phyloP scores from a whole-genome alignment of 129 eudicot genomes.

The Flaveria brownii region DNA sequence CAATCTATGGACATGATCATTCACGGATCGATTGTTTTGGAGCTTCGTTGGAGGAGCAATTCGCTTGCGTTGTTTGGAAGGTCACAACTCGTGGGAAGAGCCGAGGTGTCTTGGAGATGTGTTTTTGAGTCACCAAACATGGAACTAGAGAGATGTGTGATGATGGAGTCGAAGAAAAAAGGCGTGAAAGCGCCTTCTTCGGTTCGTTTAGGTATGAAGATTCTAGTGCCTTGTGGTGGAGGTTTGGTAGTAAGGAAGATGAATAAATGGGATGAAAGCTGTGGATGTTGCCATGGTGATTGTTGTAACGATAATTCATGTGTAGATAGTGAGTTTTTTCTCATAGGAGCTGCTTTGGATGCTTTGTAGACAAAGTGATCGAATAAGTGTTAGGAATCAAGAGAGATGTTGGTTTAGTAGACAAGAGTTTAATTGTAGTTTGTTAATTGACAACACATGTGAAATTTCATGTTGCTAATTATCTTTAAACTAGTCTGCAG shows the following conservation, averaged over 20 bases:
- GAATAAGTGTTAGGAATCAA: neutral
- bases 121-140: slow-evolving; percentile 47
- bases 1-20: slow-evolving; percentile 41
- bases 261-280: slow-evolving; percentile 23
- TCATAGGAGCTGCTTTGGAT: slow-evolving; percentile 49
- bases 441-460: neutral
- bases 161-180: slow-evolving; percentile 38
- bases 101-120: slow-evolving; percentile 55
- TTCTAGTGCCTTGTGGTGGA: slow-evolving; percentile 23
- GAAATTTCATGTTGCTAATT: neutral
- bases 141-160: slow-evolving; percentile 55
- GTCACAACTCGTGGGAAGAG: slow-evolving; percentile 57
- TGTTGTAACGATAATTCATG: slow-evolving; percentile 34
- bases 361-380: slow-evolving; percentile 15
- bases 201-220: slow-evolving; percentile 46
- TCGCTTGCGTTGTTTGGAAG: slow-evolving; percentile 35
- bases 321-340: slow-evolving; percentile 38
- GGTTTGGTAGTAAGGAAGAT: slow-evolving; percentile 26
- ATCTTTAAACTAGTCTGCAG: neutral
- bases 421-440: neutral
- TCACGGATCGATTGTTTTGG: slow-evolving; percentile 45
- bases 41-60: slow-evolving; percentile 44
- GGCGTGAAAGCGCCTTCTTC: slow-evolving; percentile 47
- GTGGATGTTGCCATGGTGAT: slow-evolving; percentile 32
- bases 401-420: neutral